Evolutionary conservation across 768 basidiomycete genomes (phyloP).

Genomic region (Hygrophoropsis aurantiaca): DNA sequence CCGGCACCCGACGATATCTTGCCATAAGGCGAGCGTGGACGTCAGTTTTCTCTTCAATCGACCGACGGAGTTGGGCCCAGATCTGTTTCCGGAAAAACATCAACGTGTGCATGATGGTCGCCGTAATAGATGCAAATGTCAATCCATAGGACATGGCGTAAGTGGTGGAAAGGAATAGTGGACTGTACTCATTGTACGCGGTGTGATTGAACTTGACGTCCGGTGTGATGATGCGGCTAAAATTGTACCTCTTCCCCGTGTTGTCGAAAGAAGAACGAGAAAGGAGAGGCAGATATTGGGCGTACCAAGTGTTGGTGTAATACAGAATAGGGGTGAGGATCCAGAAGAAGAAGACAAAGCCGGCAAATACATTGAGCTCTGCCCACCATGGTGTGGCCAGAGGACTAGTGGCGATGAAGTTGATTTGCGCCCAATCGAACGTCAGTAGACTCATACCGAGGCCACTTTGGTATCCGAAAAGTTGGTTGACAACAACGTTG

Average conservation of each 20-base stretch:
- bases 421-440: too few relatives aligned
- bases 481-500: constrained; percentile 37
- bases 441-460: constrained; percentile 4
- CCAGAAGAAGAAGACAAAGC: constrained; percentile 48
- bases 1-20: constrained; percentile 43
- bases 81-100: constrained; percentile 48
- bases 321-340: constrained; percentile 9
- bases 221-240: constrained; percentile 36
- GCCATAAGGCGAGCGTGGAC: constrained; percentile 49
- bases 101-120: constrained; percentile 44
- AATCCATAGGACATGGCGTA: constrained; percentile 42
- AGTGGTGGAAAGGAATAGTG: constrained; percentile 42
- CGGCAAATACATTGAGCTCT: constrained; percentile 29
- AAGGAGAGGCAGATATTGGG: constrained; percentile 25
- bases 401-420: neutral
- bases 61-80: constrained; percentile 38
- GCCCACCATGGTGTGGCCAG: constrained; percentile 41
- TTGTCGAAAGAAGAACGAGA: constrained; percentile 4
- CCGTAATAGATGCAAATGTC: constrained; percentile 44
- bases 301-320: constrained; percentile 15
- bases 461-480: neutral
- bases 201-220: constrained; percentile 34
- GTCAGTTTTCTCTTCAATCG: constrained; percentile 47
- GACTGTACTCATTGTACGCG: constrained; percentile 42
- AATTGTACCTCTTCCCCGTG: constrained; percentile 31